Evolutionary conservation across 148 eudicot species (phyloP), one percentile per base, ranked within the genome.

Genomic region (Dysphania ambrosioides): DNA sequence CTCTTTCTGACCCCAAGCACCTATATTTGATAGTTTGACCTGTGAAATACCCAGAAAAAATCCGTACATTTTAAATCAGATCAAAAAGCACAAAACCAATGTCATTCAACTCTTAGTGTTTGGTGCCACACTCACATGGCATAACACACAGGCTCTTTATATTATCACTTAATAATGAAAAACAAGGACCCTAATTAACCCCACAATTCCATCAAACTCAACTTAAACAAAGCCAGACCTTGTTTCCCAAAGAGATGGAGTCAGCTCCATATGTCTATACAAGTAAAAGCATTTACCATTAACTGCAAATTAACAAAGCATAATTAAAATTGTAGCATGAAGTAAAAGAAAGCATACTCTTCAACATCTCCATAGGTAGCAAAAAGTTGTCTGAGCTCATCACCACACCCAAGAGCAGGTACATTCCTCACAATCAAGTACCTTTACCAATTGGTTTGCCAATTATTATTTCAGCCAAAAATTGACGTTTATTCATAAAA

Each of bases 381-480:
- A 78, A 94, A 94, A 67, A 94, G 69, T 69, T 85, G 85, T 44
- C 66, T 77, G 38, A 94, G 84, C 78, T 90, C 90, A 86, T 90
- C 97, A 53, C 90, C 96, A 82, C 98, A 94, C 0, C 97, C 96
- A 80, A 94, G 75, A 0, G 97, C 87, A 6, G 98, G 96, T 67
- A 94, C 98, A 73, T 91, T 93, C 79, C 93, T 88, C 78, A 90
- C 92, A 64, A 94, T 91, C 84, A 94, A 83, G 75, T 90, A 91
- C 83, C 96, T 93, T 77, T 67, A 71, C 3, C 24, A 65, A 42
- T 42, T 61, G 38, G 73, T 4, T 10, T 32, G 60, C 47, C 26
- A 66, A 70, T 38, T 57, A 65, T 30, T 62, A 62, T n/a, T n/a
- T n/a, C n/a, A n/a, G n/a, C n/a, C n/a, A n/a, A n/a, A n/a, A n/a